These are phyloP conservation scores for Boletus bicolor DNA, from an alignment of 768 basidiomycete genomes.

Conservation along the genomic window DNA sequence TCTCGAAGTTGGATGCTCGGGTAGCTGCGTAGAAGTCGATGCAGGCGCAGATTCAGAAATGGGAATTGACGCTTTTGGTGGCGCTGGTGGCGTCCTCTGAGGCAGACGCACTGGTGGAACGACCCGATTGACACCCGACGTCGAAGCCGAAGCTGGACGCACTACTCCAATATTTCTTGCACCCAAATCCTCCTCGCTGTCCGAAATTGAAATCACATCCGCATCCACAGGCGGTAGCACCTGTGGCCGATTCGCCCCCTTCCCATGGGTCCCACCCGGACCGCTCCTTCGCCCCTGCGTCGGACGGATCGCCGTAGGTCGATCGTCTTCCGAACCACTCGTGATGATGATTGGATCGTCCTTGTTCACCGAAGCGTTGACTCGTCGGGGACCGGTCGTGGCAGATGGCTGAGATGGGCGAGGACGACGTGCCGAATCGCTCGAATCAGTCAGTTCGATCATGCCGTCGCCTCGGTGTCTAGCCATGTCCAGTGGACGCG, in stretches of 20 bases:
- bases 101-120: neutral
- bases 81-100: neutral
- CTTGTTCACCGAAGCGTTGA: neutral
- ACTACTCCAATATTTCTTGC: neutral
- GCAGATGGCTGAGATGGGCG: slow-evolving; percentile 4
- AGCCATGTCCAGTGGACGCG: slow-evolving; percentile 13
- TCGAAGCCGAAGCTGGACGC: neutral
- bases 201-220: slow-evolving; percentile 31
- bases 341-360: slow-evolving; percentile 24
- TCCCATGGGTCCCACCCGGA: neutral
- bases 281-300: slow-evolving; percentile 2
- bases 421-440: slow-evolving; percentile 5
- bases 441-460: slow-evolving; percentile 27
- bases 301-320: neutral
- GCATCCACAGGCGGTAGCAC: slow-evolving; percentile 6
- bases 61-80: neutral
- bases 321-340: slow-evolving; percentile 23
- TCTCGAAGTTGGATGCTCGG: neutral
- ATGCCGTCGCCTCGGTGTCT: slow-evolving; percentile 1
- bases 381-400: neutral
- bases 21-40: neutral
- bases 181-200: slow-evolving; percentile 22
- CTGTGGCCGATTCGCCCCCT: neutral
- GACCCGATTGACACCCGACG: neutral
- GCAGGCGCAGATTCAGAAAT: neutral